Evolutionary conservation across 768 basidiomycete species (phyloP).

Genomic region (Mycena metata): DNA sequence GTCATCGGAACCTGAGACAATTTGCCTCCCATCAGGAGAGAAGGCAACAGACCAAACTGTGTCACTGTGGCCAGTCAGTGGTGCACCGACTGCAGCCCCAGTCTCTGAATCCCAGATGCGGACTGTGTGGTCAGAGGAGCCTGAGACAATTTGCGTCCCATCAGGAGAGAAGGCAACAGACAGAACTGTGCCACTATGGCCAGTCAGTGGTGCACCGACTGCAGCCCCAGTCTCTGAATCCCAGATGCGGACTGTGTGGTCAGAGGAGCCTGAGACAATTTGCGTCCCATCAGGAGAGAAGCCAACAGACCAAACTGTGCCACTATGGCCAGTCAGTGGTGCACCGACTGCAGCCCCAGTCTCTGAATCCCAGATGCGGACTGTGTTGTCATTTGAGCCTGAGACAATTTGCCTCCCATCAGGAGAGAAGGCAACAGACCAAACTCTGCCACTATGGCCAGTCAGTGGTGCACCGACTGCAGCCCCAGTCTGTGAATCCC

Average conservation of each 20-base stretch:
- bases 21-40: neutral
- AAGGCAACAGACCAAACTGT: neutral
- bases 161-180: conserved; percentile 1
- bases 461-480: neutral
- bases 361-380: neutral
- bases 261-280: neutral
- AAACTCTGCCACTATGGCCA: neutral
- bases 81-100: neutral
- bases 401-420: neutral
- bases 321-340: neutral
- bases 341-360: neutral
- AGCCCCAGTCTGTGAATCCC: neutral
- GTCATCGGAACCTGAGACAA: neutral
- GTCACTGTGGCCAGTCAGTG: neutral
- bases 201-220: neutral
- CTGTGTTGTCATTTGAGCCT: neutral
- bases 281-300: neutral
- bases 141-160: neutral
- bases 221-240: neutral
- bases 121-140: neutral
- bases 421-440: neutral
- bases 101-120: neutral
- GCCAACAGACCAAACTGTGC: neutral
- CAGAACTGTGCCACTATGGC: neutral
- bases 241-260: neutral